phyloP scores from a whole-genome alignment of 1,284 basidiomycete species.

The Thecaphora frezii region DNA sequence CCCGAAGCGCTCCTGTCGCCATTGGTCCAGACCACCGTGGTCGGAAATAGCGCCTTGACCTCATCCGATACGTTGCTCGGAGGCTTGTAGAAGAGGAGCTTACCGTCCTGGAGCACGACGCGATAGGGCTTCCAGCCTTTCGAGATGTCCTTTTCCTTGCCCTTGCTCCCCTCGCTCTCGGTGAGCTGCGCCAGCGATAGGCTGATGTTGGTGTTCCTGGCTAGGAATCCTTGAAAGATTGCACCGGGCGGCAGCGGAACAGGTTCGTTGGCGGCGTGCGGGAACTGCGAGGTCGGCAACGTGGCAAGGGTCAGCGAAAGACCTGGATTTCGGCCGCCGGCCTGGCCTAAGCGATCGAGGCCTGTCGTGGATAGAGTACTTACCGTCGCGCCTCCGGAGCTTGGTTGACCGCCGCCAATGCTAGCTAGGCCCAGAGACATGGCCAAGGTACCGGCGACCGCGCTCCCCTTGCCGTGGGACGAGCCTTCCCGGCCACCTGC shows the following conservation, averaged over 20 bases:
- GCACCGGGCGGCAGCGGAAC: slow-evolving; percentile 37
- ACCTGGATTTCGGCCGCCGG: not conserved
- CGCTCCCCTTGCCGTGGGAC: not conserved
- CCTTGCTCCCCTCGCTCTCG: slow-evolving; percentile 25
- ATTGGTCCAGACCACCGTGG: slow-evolving; percentile 16
- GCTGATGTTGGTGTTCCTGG: slow-evolving; percentile 48
- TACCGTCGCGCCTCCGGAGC: too few relatives aligned
- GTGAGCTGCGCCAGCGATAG: slow-evolving; percentile 40
- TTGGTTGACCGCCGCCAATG: not conserved
- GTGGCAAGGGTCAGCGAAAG: not conserved
- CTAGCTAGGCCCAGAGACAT: slow-evolving; percentile 2
- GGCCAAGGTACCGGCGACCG: not conserved
- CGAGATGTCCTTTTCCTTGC: slow-evolving; percentile 46
- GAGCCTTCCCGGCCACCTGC: not conserved
- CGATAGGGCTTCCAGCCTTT: slow-evolving; percentile 58
- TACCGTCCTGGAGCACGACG: slow-evolving; percentile 47
- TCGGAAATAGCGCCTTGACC: slow-evolving; percentile 47
- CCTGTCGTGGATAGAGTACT: too few relatives aligned
- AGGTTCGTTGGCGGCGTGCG: slow-evolving; percentile 9
- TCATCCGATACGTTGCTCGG: slow-evolving; percentile 47
- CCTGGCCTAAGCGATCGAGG: not conserved
- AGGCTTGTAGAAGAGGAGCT: slow-evolving; percentile 54
- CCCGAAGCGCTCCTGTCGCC: slow-evolving; percentile 7
- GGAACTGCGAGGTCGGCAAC: not conserved
- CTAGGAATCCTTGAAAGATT: slow-evolving; percentile 43